Evolutionary conservation across 352 stramenopile genomes (phyloP).

Genomic region (Globisporangium echinulatum): DNA sequence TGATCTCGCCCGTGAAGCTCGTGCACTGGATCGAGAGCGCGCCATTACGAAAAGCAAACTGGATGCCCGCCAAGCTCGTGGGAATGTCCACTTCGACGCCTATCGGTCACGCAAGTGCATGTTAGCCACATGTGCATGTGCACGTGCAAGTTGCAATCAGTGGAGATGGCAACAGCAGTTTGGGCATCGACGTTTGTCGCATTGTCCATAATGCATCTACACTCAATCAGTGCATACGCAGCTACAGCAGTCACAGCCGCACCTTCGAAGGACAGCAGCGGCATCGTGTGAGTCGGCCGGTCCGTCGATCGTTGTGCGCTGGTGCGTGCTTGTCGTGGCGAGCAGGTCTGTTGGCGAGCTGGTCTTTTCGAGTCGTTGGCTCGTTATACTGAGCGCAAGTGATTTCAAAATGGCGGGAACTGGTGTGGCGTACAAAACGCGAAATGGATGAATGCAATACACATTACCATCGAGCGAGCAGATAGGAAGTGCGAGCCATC

Average conservation of each 20-base stretch:
- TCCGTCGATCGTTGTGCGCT: neutral
- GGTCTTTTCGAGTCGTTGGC: no score
- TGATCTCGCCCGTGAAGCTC: conserved; percentile 67
- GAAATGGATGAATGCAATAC: no score
- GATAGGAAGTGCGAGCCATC: no score
- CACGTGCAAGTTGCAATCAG: neutral
- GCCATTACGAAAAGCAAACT: conserved; percentile 56
- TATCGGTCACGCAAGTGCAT: conserved; percentile 7
- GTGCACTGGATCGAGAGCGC: conserved; percentile 61
- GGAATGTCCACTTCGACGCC: conserved; percentile 72
- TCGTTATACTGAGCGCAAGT: no score
- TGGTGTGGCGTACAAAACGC: no score
- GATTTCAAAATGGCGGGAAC: no score
- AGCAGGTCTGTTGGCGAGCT: no score
- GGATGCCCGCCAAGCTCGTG: conserved; percentile 42
- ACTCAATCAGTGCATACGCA: no score
- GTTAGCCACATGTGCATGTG: neutral
- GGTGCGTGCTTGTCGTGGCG: no score
- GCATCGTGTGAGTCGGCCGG: conserved; percentile 24
- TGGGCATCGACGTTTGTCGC: no score
- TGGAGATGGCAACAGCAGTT: neutral
- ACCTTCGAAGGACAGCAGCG: conserved; percentile 72
- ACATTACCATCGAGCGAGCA: no score
- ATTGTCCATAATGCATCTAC: no score
- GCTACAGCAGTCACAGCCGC: neutral